Percentiles rank a stretch among this genome's conserved stretches.
These are phyloP conservation scores for Saccharomycopsis babjevae DNA, from an alignment of 805 yeast genomes.

Conservation along the genomic window DNA sequence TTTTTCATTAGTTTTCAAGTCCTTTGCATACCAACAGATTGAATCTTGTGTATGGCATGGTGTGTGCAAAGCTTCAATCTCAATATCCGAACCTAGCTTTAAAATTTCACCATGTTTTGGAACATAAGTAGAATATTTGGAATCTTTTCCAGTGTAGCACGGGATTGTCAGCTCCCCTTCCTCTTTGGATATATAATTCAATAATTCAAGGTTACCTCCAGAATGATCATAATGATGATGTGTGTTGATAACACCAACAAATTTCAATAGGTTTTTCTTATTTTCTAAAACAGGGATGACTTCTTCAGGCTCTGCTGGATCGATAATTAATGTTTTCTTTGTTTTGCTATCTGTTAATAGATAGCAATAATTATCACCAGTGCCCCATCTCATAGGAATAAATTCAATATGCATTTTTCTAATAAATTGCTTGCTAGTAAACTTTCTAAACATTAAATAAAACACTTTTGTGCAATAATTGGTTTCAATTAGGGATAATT, in stretches of 20 bases:
- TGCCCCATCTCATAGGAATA: constrained; percentile 91
- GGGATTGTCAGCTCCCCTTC: constrained; percentile 38
- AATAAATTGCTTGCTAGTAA: not conserved
- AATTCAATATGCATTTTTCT: constrained; percentile 71
- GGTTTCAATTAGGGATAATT: too few species aligned
- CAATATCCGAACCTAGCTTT: constrained; percentile 52
- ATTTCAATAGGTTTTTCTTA: constrained; percentile 27
- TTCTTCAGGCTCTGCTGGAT: constrained; percentile 84
- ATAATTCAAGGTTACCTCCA: constrained; percentile 55
- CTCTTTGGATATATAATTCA: constrained; percentile 23
- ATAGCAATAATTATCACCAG: constrained; percentile 87
- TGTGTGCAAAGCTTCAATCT: constrained; percentile 77
- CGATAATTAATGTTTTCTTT: constrained; percentile 70
- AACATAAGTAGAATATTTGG: constrained; percentile 60
- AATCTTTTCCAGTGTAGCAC: constrained; percentile 75
- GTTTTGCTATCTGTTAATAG: constrained; percentile 59
- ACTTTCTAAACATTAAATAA: not conserved
- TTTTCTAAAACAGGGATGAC: constrained; percentile 15
- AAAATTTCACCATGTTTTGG: constrained; percentile 57
- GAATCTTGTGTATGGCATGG: constrained; percentile 98
- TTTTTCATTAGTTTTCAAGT: constrained; percentile 46
- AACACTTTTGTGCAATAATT: not conserved
- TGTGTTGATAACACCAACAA: constrained; percentile 80
- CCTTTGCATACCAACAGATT: constrained; percentile 73
- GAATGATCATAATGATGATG: constrained; percentile 96